Base-by-base conservation (phyloP, 1,284 basidiomycete species). In the Ustilago esculenta region DNA sequence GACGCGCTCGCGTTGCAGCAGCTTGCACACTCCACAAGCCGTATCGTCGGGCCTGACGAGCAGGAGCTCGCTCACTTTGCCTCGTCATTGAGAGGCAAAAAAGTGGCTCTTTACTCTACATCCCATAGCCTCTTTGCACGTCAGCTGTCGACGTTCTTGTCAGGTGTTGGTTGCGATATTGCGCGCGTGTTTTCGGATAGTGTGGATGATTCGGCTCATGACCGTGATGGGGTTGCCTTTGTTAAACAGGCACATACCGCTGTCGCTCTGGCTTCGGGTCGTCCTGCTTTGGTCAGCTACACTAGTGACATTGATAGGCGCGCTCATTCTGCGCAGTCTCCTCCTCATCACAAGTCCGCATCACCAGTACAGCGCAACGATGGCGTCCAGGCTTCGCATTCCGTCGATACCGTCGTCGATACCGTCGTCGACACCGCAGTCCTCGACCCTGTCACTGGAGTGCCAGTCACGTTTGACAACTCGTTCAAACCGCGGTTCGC, bases 391-490 rank as follows among this genome's bases (percentile, higher is more conserved):
- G n/a, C n/a, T n/a, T n/a, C n/a, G n/a, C n/a, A n/a, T n/a, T n/a
- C n/a, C n/a, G n/a, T n/a, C n/a, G n/a, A n/a, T n/a, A n/a, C n/a
- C n/a, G n/a, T n/a, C n/a, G n/a, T n/a, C n/a, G n/a, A n/a, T n/a
- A n/a, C n/a, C n/a, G n/a, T 37, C 4, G 36, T 41, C 33, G 66
- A 63, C 30, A 65, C 65, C 10, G 74, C 70, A 9, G 70, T 76
- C n/a, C 41, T 76, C 23, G 73, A 76, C 47, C 75, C 75, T 0
- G 66, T 76, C 35, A 73, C 70, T 0, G 74, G 74, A 5, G 72
- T 70, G 3, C 74, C 74, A 1, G 55, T 72, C 21, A 67, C 73
- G 3, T 56, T 73, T 14, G 44, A 61, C 49, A 63, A 65, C 39
- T 39, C 42, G 14, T 40, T 42, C 0, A 30, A 47, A 20, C 51